Evolutionary conservation across 2,329 filamentous ascomycete species (phyloP).

Genomic region (Pseudocercospora musae): DNA sequence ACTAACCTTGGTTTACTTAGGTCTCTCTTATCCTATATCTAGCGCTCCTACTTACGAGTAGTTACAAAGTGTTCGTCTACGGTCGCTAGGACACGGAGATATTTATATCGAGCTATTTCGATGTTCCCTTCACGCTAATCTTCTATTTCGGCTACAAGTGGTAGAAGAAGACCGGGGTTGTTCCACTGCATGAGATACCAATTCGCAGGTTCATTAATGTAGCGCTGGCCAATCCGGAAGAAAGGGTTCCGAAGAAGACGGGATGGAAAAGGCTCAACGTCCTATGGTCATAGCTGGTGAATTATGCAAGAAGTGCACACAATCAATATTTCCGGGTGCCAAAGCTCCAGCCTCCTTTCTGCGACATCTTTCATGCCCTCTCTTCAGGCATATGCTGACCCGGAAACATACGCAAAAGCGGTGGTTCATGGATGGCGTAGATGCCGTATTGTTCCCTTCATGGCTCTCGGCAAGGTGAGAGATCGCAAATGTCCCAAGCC

Average conservation of each 20-base stretch:
- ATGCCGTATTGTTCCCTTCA: neutral
- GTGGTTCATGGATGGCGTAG: neutral
- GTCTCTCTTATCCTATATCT: constrained; percentile 21
- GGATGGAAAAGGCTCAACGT: constrained; percentile 30
- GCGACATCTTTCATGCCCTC: neutral
- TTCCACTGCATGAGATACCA: constrained; percentile 27
- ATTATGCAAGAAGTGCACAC: neutral
- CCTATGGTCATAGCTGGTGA: constrained; percentile 24
- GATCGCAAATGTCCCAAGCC: neutral
- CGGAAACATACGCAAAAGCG: neutral
- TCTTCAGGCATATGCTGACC: neutral
- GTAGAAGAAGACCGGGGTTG: constrained; percentile 27
- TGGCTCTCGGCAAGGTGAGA: too few relatives aligned
- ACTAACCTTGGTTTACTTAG: constrained; percentile 33
- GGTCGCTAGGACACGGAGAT: constrained; percentile 26
- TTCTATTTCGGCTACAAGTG: constrained; percentile 32
- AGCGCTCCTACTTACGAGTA: constrained; percentile 30
- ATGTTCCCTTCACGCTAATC: constrained; percentile 29
- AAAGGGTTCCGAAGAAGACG: constrained; percentile 16
- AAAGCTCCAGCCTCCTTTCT: neutral
- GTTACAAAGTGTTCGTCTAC: constrained; percentile 32
- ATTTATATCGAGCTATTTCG: constrained; percentile 32
- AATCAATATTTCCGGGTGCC: neutral
- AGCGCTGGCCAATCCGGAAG: constrained; percentile 28
- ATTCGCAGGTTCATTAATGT: constrained; percentile 31